Base-by-base conservation (phyloP, 371 early-diverging fungal species). In the Syncephalastrum monosporum region DNA sequence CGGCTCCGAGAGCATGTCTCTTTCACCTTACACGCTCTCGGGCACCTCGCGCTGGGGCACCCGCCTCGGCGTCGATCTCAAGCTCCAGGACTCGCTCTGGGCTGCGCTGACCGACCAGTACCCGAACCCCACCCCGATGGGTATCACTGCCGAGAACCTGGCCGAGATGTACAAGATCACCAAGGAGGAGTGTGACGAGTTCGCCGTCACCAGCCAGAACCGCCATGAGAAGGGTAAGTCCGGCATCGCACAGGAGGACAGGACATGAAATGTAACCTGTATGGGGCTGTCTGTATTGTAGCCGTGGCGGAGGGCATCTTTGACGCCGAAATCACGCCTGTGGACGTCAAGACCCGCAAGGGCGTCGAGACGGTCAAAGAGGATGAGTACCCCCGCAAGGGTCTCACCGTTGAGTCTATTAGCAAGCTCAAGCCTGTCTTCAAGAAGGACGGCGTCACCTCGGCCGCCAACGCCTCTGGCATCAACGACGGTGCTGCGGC, bases 401-500 rank as follows among this genome's bases (percentile, higher is more conserved):
- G 87, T 43, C 85, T 96, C 27, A 90, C 91, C 17, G 57, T 92
- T 33, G 95, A 95, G 66, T 71, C 69, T 4, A 77, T 99, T 21
- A 69, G 74, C 41, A 93, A 91, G 65, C 81, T 99, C 42, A 76
- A 82, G 42, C 84, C 97, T 19, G 95, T 94, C 33, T 98, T 98
- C 75, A 86, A 90, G 73, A 89, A 91, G 75, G 87, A 91, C 47
- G 98, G 97, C 43, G 78, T 91, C 10, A 95, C 95, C 14, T 92
- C 96, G 5, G 96, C 99, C 14, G 98, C 94, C 42, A 97, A 94
- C 56, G 95, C 98, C 4, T 96, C 97, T 0, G 96, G 96, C 38
- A 95, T 99, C 72, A 85, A 85, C 55, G 99, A 99, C 71, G 99
- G 98, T 65, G 99, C 98, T 21, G 95, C 94, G 43, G 88, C 93